Evolutionary conservation across 257 asterid genomes (phyloP).

Genomic region (Solanum medicagineum): DNA sequence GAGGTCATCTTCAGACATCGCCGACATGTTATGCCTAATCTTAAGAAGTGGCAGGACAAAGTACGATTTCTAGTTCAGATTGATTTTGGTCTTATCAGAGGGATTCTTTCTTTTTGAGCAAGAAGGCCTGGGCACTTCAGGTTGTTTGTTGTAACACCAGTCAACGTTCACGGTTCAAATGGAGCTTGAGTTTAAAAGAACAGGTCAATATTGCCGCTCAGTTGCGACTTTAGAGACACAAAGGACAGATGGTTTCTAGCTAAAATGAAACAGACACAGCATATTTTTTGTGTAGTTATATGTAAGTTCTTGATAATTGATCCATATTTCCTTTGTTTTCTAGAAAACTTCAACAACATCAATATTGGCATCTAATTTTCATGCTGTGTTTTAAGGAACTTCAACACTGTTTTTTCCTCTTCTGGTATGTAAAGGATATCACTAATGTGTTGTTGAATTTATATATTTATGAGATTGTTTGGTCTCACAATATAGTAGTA

Average conservation of each 20-base stretch:
- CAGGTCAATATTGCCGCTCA: background rate
- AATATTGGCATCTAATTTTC: background rate
- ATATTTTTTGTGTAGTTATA: background rate
- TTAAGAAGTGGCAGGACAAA: constrained; percentile 82
- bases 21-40: constrained; percentile 83
- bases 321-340: background rate
- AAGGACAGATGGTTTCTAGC: background rate
- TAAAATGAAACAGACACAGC: background rate
- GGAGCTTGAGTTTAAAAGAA: background rate
- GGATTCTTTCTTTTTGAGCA: background rate
- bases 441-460: background rate
- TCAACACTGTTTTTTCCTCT: background rate
- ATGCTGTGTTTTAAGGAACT: background rate
- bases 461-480: background rate
- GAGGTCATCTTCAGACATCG: constrained; percentile 28
- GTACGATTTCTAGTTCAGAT: constrained; percentile 52
- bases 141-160: background rate
- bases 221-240: background rate
- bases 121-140: background rate
- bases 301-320: background rate
- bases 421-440: background rate
- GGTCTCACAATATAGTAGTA: background rate
- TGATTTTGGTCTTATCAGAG: background rate
- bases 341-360: background rate
- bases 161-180: background rate